Evolutionary conservation across 768 basidiomycete genomes (phyloP), one percentile per base, ranked within the genome.

Genomic region (Mycena polygramma): DNA sequence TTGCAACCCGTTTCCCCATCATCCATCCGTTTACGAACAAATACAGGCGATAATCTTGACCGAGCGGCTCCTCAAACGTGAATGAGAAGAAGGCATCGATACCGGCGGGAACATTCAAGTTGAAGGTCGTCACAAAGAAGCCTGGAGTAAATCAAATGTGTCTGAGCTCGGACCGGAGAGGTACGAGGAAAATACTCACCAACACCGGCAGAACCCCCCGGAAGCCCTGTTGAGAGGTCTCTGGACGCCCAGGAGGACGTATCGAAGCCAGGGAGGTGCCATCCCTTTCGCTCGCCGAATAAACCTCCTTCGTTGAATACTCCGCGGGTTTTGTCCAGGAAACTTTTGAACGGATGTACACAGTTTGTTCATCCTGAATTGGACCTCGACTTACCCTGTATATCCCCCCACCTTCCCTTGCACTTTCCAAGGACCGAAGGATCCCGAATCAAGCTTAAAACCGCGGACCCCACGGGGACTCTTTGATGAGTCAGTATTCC

Each of bases 1-100:
- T 91, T 17, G 81, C 89, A n/a, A 92, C 85, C 22, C 90, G 79
- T 80, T 94, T 95, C 11, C 94, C 94, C 88, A 93, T 93, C 88
- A 92, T 91, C 94, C 94, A 96, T 15, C 94, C 94, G 74, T 96
- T 95, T 22, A 95, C 91, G 68, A 93, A 95, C 49, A 95, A 73
- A 52, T 89, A 83, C 4, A 91, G 90, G 19, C 94, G 87, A 75
- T 94, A 95, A 26, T 92, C 86, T 74, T 92, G 90, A 6, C 85
- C 85, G 8, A 83, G 75, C 1, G 85, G 78, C 55, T 90, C 85
- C 57, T 90, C 86, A 76, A 94, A 95, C 0, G 85, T 88, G 76
- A 95, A 93, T 17, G 91, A 92, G 73, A 95, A 80, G 71, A 88
- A 88, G 7, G 89, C 86, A 74, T 95, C 94, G n/a, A 88, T 79